Percentiles rank a stretch among this genome's conserved stretches.
These are phyloP conservation scores for Yamadazyma friedrichii DNA, from an alignment of 1,139 yeast species.

Conservation along the genomic window DNA sequence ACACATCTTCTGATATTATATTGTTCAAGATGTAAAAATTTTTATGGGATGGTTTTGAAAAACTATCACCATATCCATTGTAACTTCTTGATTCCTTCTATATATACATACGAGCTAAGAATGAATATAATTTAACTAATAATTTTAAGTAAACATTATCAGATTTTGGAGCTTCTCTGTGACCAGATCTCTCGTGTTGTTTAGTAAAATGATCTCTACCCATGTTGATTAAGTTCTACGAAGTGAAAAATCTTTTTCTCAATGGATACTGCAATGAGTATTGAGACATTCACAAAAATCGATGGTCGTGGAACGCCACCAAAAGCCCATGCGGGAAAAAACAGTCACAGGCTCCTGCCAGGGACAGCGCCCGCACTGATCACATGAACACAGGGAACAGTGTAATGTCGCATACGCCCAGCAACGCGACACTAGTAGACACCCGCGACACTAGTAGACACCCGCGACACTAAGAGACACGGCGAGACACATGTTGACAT, in stretches of 20 bases:
- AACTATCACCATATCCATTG: no score
- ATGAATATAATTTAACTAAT: constrained; percentile 96
- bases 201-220: constrained; percentile 98
- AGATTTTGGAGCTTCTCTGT: constrained; percentile 99
- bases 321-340: no score
- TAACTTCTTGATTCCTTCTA: background rate
- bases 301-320: no score
- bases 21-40: background rate
- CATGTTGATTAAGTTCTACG: constrained; percentile 46
- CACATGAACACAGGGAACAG: no score
- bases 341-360: no score
- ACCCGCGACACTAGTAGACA: no score
- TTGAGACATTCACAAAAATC: background rate
- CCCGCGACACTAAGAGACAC: no score
- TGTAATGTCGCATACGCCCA: no score
- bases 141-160: constrained; percentile 98
- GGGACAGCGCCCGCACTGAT: no score
- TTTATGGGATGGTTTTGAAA: no score
- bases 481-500: no score
- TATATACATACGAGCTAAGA: constrained; percentile 93
- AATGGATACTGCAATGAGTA: background rate
- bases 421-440: no score
- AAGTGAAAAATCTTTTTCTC: constrained; percentile 5
- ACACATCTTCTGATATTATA: constrained; percentile 3
- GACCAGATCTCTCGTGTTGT: constrained; percentile 94